Percentiles rank a stretch among this genome's conserved stretches.
Evolutionary conservation across 768 basidiomycete genomes (phyloP).

Genomic region (Trametes meyenii): DNA sequence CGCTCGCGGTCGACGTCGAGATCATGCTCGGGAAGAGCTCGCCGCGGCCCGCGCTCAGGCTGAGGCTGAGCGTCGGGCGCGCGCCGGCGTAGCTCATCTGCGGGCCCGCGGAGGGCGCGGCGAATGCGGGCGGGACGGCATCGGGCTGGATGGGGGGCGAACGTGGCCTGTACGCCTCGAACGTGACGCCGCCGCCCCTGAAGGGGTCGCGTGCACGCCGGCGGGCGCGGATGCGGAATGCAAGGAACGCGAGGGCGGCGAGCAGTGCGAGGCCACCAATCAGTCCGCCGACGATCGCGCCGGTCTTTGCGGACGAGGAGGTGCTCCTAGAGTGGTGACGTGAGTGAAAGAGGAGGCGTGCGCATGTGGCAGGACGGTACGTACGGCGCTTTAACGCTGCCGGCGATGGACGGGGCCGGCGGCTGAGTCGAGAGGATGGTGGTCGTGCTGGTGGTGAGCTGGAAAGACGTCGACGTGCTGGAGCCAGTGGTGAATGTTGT

Average conservation of each 20-base stretch:
- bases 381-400: background rate
- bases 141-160: conserved; percentile 18
- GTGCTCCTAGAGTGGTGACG: background rate
- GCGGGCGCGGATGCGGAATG: conserved; percentile 18
- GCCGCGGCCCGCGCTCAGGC: conserved; percentile 15
- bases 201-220: conserved; percentile 7
- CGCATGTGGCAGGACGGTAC: background rate
- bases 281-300: conserved; percentile 18
- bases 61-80: background rate
- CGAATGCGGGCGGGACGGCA: conserved; percentile 9
- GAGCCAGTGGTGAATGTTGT: background rate
- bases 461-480: conserved; percentile 9
- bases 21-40: conserved; percentile 21
- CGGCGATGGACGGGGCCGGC: background rate
- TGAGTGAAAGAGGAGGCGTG: background rate
- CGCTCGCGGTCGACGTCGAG: conserved; percentile 18
- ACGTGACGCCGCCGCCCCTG: conserved; percentile 19
- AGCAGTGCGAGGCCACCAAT: conserved; percentile 15
- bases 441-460: conserved; percentile 7
- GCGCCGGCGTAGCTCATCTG: conserved; percentile 6
- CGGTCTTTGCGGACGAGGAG: conserved; percentile 5
- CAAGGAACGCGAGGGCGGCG: conserved; percentile 11
- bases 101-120: background rate
- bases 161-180: conserved; percentile 6
- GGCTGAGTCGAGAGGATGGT: conserved; percentile 11